Evolutionary conservation across 495 filamentous ascomycete genomes (phyloP).

Genomic region (Tuber borchii): DNA sequence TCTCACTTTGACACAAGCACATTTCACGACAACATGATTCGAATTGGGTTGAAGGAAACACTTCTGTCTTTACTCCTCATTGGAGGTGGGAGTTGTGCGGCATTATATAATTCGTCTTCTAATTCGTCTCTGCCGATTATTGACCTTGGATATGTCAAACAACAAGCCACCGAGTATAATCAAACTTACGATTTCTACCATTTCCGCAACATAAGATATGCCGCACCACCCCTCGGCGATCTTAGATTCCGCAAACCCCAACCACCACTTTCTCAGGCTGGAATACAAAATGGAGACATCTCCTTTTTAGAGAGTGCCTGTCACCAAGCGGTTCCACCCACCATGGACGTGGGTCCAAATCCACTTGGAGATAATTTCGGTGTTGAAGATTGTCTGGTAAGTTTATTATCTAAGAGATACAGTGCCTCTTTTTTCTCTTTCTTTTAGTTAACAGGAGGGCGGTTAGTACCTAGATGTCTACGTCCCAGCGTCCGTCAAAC

Average conservation of each 20-base stretch:
- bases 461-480: constrained; percentile 34
- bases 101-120: neutral
- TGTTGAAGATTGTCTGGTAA: constrained; percentile 34
- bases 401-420: neutral
- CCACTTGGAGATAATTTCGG: neutral
- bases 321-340: constrained; percentile 3
- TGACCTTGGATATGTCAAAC: constrained; percentile 39
- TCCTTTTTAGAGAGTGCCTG: constrained; percentile 1
- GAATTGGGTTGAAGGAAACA: neutral
- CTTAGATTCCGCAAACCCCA: constrained; percentile 36
- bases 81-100: neutral
- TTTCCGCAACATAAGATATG: constrained; percentile 37
- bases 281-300: constrained; percentile 31
- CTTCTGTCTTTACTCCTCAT: neutral
- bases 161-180: constrained; percentile 33
- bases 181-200: constrained; percentile 32
- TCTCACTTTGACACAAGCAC: neutral
- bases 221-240: constrained; percentile 36
- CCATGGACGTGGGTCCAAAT: neutral
- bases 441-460: neutral
- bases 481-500: constrained; percentile 16
- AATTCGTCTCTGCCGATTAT: constrained; percentile 27
- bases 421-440: neutral
- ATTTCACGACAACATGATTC: neutral
- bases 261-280: constrained; percentile 20